Conservation (phyloP, 1,284 basidiomycete species). For the Stygiomarasmius scandens region DNA sequence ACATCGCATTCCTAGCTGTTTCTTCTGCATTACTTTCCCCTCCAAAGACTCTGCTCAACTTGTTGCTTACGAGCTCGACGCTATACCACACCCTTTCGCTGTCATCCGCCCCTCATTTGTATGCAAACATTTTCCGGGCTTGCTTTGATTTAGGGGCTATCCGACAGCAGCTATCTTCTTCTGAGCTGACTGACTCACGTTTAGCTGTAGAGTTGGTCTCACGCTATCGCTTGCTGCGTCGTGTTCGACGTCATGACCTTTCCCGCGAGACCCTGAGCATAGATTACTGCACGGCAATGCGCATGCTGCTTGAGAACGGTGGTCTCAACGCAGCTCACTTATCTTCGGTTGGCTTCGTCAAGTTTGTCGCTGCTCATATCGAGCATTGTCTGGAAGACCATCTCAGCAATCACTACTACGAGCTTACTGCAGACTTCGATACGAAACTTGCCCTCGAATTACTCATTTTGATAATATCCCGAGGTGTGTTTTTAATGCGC, state of each 20-base stretch:
- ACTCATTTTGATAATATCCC: constrained; percentile 38
- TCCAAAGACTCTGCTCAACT: constrained; percentile 42
- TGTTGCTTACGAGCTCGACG: constrained; percentile 45
- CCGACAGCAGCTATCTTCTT: constrained; percentile 36
- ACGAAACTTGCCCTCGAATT: constrained; percentile 40
- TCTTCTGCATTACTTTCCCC: constrained; percentile 33
- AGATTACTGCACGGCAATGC: constrained; percentile 55
- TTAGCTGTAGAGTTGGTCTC: constrained; percentile 48
- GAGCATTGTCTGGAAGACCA: constrained; percentile 3
- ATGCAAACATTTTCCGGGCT: constrained; percentile 58
- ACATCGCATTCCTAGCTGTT: constrained; percentile 49
- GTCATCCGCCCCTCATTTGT: constrained; percentile 55
- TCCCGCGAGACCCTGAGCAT: constrained; percentile 28
- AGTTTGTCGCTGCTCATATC: constrained; percentile 30
- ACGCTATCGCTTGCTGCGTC: constrained; percentile 46
- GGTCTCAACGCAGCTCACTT: constrained; percentile 47
- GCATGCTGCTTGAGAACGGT: constrained; percentile 54
- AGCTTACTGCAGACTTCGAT: constrained; percentile 18
- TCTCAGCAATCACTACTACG: not conserved
- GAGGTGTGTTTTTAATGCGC: constrained; percentile 26
- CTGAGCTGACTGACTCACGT: constrained; percentile 42
- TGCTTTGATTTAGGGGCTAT: constrained; percentile 52
- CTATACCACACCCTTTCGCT: constrained; percentile 48
- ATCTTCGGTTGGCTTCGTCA: constrained; percentile 34
- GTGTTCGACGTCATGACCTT: constrained; percentile 41